These are phyloP conservation scores for Neopestalotiopsis clavispora DNA, from an alignment of 2,329 filamentous ascomycete species.

Conservation along the genomic window DNA sequence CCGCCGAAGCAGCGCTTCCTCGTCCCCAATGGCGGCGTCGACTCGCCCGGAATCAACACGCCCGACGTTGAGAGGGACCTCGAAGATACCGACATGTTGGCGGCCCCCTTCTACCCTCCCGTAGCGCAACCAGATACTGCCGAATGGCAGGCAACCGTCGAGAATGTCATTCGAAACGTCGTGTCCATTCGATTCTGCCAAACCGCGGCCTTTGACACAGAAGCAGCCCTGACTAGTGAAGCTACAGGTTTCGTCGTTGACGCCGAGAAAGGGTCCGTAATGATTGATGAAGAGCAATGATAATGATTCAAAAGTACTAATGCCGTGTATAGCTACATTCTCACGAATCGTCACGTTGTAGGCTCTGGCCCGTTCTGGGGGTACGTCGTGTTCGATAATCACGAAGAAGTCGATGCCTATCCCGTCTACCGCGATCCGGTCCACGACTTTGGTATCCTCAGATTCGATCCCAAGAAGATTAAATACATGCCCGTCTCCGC, in stretches of 20 bases:
- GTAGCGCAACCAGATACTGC: slow-evolving; percentile 61
- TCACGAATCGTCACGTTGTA: slow-evolving; percentile 92
- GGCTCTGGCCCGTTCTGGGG: slow-evolving; percentile 97
- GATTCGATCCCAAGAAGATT: slow-evolving; percentile 94
- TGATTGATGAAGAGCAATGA: background rate
- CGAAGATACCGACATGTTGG: slow-evolving; percentile 47
- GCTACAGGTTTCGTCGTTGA: slow-evolving; percentile 98
- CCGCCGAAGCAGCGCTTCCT: slow-evolving; percentile 44
- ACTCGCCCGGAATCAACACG: slow-evolving; percentile 55
- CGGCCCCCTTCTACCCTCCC: slow-evolving; percentile 39
- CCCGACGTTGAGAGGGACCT: slow-evolving; percentile 44
- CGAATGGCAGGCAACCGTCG: slow-evolving; percentile 96
- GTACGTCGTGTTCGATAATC: slow-evolving; percentile 98
- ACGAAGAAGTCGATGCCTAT: slow-evolving; percentile 94
- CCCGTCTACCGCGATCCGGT: slow-evolving; percentile 98
- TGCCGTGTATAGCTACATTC: slow-evolving; percentile 63
- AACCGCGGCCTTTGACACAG: slow-evolving; percentile 98
- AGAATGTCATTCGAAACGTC: slow-evolving; percentile 91
- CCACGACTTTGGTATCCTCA: slow-evolving; percentile 96
- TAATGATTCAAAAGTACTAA: background rate
- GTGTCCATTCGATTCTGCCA: slow-evolving; percentile 99
- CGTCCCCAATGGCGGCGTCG: slow-evolving; percentile 51
- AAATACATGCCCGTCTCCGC: slow-evolving; percentile 94
- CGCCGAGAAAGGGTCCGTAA: slow-evolving; percentile 77
- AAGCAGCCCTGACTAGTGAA: slow-evolving; percentile 89